A percentile compares a stretch with the other conserved stretches of the same genome.
These are phyloP conservation scores for Hymenoscyphus linearis DNA, from an alignment of 2,329 filamentous ascomycete species.

Conservation along the genomic window DNA sequence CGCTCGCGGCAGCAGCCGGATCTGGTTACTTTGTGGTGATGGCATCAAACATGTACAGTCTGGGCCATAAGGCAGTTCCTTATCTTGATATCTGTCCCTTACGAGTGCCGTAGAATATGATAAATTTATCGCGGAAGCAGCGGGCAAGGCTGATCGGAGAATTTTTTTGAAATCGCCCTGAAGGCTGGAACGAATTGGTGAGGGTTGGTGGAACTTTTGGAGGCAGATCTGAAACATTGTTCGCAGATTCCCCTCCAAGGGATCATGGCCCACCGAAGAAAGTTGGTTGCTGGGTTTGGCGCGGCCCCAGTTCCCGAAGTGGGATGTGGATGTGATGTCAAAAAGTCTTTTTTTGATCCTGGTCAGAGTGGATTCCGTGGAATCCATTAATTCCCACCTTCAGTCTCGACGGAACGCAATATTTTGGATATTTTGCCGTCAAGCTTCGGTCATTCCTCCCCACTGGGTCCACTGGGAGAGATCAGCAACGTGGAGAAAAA, in stretches of 20 bases:
- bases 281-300: neutral
- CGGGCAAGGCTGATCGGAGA: neutral
- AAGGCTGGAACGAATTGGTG: neutral
- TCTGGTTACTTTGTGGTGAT: neutral
- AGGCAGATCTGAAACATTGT: neutral
- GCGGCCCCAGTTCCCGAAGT: neutral
- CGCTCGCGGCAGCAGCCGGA: neutral
- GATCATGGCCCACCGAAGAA: neutral
- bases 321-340: neutral
- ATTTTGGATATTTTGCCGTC: neutral
- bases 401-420: neutral
- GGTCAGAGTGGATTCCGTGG: too few species aligned
- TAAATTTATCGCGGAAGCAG: neutral
- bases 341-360: neutral
- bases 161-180: neutral
- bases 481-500: constrained; percentile 1
- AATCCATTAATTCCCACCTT: neutral
- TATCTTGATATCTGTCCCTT: neutral
- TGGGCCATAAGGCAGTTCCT: neutral
- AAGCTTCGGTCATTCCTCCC: neutral
- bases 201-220: neutral
- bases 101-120: neutral
- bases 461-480: neutral
- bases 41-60: neutral
- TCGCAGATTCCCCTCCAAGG: neutral